Evolutionary conservation across 1,284 basidiomycete genomes (phyloP).

Genomic region (Stereum hirsutum): DNA sequence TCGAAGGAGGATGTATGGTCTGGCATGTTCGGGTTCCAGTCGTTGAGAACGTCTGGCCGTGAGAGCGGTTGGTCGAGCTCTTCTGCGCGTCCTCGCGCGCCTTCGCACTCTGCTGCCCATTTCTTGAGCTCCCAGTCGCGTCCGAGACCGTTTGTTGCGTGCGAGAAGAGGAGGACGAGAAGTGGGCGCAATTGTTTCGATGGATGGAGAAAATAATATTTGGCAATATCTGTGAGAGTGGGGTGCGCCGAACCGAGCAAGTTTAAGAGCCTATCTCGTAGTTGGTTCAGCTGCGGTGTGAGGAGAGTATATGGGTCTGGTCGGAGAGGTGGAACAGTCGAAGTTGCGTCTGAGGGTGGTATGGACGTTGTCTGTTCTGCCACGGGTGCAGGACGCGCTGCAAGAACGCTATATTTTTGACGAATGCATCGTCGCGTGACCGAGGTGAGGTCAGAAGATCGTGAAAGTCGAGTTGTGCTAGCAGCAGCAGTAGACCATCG

Average conservation of each 20-base stretch:
- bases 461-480: conserved; percentile 18
- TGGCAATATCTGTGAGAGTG: conserved; percentile 79
- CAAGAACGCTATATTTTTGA: conserved; percentile 21
- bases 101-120: conserved; percentile 35
- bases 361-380: conserved; percentile 3
- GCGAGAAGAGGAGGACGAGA: conserved; percentile 84
- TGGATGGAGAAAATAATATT: conserved; percentile 87
- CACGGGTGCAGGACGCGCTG: conserved; percentile 13
- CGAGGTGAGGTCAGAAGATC: conserved; percentile 4
- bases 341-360: not conserved
- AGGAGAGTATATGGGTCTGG: conserved; percentile 65
- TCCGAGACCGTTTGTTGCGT: conserved; percentile 82
- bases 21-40: conserved; percentile 78
- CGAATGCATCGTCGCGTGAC: conserved; percentile 16
- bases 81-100: conserved; percentile 29
- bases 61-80: conserved; percentile 66
- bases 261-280: conserved; percentile 70
- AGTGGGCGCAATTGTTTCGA: conserved; percentile 90
- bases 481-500: conserved; percentile 19
- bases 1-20: conserved; percentile 54
- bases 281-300: conserved; percentile 62
- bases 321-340: conserved; percentile 14
- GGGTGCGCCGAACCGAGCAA: conserved; percentile 88
- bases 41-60: conserved; percentile 70
- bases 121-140: conserved; percentile 39